Conservation (phyloP, 768 basidiomycete species). For the Lyophyllum shimeji region DNA sequence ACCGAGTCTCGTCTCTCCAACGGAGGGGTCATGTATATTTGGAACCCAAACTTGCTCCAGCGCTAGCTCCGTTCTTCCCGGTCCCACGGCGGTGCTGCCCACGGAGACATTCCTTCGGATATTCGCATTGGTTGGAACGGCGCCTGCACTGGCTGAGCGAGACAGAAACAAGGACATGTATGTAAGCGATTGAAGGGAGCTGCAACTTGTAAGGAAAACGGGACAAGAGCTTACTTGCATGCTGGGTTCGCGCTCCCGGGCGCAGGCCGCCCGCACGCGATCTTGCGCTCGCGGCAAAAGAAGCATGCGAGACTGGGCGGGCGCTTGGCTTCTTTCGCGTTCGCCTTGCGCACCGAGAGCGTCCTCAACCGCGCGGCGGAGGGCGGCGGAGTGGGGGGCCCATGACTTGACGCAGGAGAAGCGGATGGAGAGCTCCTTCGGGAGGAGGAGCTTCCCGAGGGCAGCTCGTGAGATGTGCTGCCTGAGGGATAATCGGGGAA, state of each 20-base stretch:
- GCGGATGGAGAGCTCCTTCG: background rate
- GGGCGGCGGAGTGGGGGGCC: background rate
- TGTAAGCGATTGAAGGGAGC: background rate
- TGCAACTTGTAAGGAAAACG: background rate
- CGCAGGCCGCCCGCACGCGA: slow-evolving; percentile 2
- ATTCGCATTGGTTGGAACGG: background rate
- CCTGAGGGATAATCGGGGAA: background rate
- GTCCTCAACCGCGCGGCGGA: too few relatives aligned
- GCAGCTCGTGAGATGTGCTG: background rate
- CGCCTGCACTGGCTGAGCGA: background rate
- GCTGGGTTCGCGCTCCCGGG: background rate
- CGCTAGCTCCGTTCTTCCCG: background rate
- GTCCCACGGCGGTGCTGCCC: background rate
- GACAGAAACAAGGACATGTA: background rate
- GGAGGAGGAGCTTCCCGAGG: background rate
- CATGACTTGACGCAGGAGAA: background rate
- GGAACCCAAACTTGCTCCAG: background rate
- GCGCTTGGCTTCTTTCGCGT: background rate
- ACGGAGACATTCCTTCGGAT: background rate
- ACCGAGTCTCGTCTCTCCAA: too few relatives aligned
- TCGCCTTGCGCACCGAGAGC: background rate
- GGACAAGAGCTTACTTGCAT: slow-evolving; percentile 5
- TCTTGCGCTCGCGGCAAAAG: slow-evolving; percentile 6
- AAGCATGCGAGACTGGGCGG: background rate
- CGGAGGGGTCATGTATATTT: background rate